Evolutionary conservation across 2,329 filamentous ascomycete species (phyloP).

Genomic region (Diaporthe humulicola): DNA sequence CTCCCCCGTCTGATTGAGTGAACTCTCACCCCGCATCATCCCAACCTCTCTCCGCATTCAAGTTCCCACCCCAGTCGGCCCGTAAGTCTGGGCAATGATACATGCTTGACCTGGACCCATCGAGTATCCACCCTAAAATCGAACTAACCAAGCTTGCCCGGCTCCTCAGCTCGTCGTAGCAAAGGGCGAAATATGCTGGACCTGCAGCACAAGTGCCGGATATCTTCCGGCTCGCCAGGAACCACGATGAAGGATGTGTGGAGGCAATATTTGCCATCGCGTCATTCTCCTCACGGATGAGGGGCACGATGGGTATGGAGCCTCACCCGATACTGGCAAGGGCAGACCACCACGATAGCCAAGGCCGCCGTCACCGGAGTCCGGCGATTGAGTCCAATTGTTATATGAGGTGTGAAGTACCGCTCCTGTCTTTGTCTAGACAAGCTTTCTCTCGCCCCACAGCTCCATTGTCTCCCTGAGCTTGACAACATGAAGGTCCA

Average conservation of each 20-base stretch:
- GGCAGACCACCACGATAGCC: not conserved
- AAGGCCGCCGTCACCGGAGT: slow-evolving; percentile 9
- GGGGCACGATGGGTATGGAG: slow-evolving; percentile 7
- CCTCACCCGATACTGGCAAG: slow-evolving; percentile 3
- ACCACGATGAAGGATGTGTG: slow-evolving; percentile 7
- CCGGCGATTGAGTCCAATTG: not conserved
- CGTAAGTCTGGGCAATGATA: slow-evolving; percentile 31
- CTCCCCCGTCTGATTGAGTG: slow-evolving; percentile 2
- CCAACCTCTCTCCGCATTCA: slow-evolving; percentile 32
- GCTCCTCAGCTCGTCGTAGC: not conserved
- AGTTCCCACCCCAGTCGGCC: slow-evolving; percentile 31
- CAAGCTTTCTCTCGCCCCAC: not conserved
- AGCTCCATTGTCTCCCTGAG: slow-evolving; percentile 2
- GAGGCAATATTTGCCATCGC: not conserved
- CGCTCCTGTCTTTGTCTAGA: not conserved
- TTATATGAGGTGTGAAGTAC: not conserved
- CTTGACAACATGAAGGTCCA: slow-evolving; percentile 36
- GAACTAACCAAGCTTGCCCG: not conserved
- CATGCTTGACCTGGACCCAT: not conserved
- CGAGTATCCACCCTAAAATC: not conserved
- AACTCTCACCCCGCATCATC: slow-evolving; percentile 4
- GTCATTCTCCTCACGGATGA: slow-evolving; percentile 21
- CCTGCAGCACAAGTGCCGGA: slow-evolving; percentile 27
- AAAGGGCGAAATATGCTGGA: not conserved
- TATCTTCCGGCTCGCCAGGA: slow-evolving; percentile 22